phyloP scores from a whole-genome alignment of 140 eudicot species.

The Anethum foeniculum region DNA sequence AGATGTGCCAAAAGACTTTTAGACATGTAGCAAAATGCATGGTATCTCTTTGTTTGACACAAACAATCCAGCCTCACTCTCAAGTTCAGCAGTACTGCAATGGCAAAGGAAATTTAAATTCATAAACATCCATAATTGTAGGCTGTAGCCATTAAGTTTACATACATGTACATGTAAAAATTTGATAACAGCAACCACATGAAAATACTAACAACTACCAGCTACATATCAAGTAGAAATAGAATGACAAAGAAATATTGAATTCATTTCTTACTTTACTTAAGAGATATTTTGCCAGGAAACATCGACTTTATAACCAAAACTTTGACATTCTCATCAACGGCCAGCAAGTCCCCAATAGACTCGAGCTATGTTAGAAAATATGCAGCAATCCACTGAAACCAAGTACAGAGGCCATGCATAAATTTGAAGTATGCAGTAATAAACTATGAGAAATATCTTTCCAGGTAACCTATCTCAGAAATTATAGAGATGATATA shows the following conservation, averaged over 20 bases:
- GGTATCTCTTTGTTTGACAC: constrained; percentile 75
- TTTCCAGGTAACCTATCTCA: background rate
- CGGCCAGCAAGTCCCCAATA: constrained; percentile 42
- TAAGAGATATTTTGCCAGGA: constrained; percentile 87
- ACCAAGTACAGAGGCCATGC: constrained; percentile 1
- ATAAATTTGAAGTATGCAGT: background rate
- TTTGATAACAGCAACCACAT: background rate
- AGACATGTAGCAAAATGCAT: background rate
- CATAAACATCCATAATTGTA: background rate
- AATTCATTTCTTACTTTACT: constrained; percentile 32
- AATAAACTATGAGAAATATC: background rate
- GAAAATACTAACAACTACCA: background rate
- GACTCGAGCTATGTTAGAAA: constrained; percentile 70
- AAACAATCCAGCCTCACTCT: constrained; percentile 88
- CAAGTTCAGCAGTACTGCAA: constrained; percentile 80
- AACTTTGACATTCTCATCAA: constrained; percentile 82
- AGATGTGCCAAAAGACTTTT: background rate
- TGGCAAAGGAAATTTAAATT: constrained; percentile 9
- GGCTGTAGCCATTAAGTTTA: background rate
- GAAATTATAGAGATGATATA: background rate
- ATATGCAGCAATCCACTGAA: constrained; percentile 91
- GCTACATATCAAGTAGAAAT: background rate
- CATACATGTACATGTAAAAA: background rate
- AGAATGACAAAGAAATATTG: background rate
- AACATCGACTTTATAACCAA: constrained; percentile 76